phyloP scores from a whole-genome alignment of 768 basidiomycete genomes.

The Dacryopinax primogenitus region DNA sequence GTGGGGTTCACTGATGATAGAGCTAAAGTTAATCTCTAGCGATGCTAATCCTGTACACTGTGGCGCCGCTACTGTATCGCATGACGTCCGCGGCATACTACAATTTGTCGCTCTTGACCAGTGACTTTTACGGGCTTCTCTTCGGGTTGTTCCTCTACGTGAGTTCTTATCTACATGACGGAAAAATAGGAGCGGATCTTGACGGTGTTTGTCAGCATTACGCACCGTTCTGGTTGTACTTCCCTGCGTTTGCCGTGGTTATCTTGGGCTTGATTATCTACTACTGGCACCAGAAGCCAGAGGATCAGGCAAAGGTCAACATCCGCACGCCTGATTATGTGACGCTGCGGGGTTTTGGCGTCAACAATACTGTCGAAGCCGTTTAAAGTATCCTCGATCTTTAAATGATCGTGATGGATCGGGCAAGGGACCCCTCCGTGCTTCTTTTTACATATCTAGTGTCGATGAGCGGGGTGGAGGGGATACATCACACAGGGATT shows the following conservation, averaged over 20 bases:
- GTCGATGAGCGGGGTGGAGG: background rate
- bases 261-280: slow-evolving; percentile 63
- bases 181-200: background rate
- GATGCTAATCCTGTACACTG: slow-evolving; percentile 74
- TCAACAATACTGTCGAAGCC: background rate
- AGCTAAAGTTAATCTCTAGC: slow-evolving; percentile 30
- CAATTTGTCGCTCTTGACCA: slow-evolving; percentile 73
- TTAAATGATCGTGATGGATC: background rate
- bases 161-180: slow-evolving; percentile 14
- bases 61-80: slow-evolving; percentile 74
- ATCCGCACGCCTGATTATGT: slow-evolving; percentile 51
- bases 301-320: slow-evolving; percentile 55
- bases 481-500: background rate
- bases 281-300: slow-evolving; percentile 74
- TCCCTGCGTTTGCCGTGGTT: slow-evolving; percentile 60
- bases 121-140: slow-evolving; percentile 76
- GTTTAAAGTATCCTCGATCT: too few relatives aligned
- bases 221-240: slow-evolving; percentile 79
- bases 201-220: slow-evolving; percentile 43
- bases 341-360: slow-evolving; percentile 13
- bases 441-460: background rate
- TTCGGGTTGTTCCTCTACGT: slow-evolving; percentile 56
- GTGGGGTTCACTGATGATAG: background rate
- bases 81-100: slow-evolving; percentile 75
- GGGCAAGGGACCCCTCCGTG: background rate